Percentiles rank a stretch among this genome's conserved stretches.
These are phyloP conservation scores for Tolypocladium ovalisporum DNA, from an alignment of 2,329 filamentous ascomycete species.

Conservation along the genomic window DNA sequence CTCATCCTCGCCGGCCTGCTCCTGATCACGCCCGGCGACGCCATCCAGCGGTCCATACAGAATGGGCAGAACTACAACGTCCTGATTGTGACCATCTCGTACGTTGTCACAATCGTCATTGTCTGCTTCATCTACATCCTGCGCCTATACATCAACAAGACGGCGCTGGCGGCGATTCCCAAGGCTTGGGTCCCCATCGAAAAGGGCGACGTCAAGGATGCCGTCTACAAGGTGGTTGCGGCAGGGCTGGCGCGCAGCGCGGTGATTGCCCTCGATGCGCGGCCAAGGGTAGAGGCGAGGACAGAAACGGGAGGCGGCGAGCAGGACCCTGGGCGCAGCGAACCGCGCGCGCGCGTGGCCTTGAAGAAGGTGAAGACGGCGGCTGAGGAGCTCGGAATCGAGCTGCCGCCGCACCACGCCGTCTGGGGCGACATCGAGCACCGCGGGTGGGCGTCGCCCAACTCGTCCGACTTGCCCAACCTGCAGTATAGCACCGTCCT, in stretches of 20 bases:
- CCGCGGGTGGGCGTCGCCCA: slow-evolving; percentile 77
- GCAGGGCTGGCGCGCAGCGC: slow-evolving; percentile 67
- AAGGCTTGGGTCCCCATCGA: slow-evolving; percentile 80
- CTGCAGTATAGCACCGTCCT: slow-evolving; percentile 78
- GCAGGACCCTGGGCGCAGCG: slow-evolving; percentile 5
- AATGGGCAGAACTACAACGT: slow-evolving; percentile 65
- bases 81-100: slow-evolving; percentile 68
- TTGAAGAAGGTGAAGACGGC: slow-evolving; percentile 24
- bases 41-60: slow-evolving; percentile 64
- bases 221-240: slow-evolving; percentile 65
- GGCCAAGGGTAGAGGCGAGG: slow-evolving; percentile 21
- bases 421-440: slow-evolving; percentile 81
- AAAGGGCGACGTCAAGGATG: slow-evolving; percentile 67
- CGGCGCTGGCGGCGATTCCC: slow-evolving; percentile 70
- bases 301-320: slow-evolving; percentile 11
- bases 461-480: slow-evolving; percentile 61
- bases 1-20: slow-evolving; percentile 63
- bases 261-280: slow-evolving; percentile 61
- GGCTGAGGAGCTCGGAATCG: slow-evolving; percentile 27
- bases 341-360: slow-evolving; percentile 1
- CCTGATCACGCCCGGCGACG: slow-evolving; percentile 69
- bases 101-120: slow-evolving; percentile 60
- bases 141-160: slow-evolving; percentile 79
- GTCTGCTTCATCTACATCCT: slow-evolving; percentile 68
- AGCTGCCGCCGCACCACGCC: slow-evolving; percentile 38